A percentile compares a stretch with the other conserved stretches of the same genome.
phyloP scores from a whole-genome alignment of 2,329 filamentous ascomycete genomes.

The Beauveria scarabaeidicola region DNA sequence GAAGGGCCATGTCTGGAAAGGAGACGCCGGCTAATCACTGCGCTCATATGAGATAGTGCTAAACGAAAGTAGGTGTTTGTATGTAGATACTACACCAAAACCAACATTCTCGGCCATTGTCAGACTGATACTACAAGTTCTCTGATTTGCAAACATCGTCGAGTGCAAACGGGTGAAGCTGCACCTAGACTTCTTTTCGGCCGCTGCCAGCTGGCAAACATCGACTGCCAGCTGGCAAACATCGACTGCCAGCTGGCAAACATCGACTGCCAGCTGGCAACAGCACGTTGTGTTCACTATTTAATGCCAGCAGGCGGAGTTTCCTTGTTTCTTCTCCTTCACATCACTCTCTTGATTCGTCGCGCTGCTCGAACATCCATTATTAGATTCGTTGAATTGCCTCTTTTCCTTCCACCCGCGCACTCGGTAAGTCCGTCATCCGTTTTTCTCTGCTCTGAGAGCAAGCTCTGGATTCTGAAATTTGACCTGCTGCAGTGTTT shows the following conservation, averaged over 20 bases:
- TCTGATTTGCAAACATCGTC: too few relatives aligned
- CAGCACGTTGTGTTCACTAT: neutral
- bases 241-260: neutral
- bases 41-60: too few relatives aligned
- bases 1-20: too few relatives aligned
- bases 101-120: too few relatives aligned
- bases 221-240: neutral
- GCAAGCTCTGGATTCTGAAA: neutral
- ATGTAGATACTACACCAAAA: too few relatives aligned
- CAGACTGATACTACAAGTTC: too few relatives aligned
- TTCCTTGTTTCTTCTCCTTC: neutral
- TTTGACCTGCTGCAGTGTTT: neutral
- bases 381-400: neutral
- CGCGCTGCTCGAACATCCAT: neutral
- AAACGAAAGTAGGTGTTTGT: too few relatives aligned
- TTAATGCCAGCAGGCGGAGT: neutral
- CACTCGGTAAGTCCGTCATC: neutral
- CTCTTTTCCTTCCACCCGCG: neutral
- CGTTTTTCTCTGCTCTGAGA: neutral
- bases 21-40: too few relatives aligned
- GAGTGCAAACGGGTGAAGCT: constrained; percentile 1
- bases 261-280: neutral
- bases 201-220: neutral
- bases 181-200: neutral
- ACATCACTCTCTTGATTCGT: neutral